Conservation (phyloP, 805 yeast species). For the Debaryomyces maramus region DNA sequence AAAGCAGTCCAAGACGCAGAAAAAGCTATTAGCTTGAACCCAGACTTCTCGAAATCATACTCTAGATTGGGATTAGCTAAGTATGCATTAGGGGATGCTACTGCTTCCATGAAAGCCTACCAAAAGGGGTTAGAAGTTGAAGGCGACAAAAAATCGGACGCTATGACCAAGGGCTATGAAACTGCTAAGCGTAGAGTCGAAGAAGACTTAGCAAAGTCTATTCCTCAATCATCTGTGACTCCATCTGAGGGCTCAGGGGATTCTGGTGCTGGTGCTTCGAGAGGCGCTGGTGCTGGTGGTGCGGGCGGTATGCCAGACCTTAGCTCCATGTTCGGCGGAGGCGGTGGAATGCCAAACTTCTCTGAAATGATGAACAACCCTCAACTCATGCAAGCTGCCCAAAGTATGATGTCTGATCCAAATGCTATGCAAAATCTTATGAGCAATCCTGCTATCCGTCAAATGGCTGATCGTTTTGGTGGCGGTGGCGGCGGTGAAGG, state of each 20-base stretch:
- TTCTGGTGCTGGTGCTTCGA: constrained; percentile 23
- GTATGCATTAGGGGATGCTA: constrained; percentile 90
- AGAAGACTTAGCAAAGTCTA: constrained; percentile 57
- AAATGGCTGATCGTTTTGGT: constrained; percentile 79
- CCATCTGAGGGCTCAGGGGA: constrained; percentile 23
- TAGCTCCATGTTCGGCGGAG: constrained; percentile 64
- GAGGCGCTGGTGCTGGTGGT: constrained; percentile 39
- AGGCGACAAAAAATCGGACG: constrained; percentile 80
- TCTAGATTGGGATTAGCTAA: constrained; percentile 93
- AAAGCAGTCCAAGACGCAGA: constrained; percentile 83
- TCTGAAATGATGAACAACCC: constrained; percentile 82
- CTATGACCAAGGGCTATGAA: constrained; percentile 91
- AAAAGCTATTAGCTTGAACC: constrained; percentile 73
- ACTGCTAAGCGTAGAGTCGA: constrained; percentile 88
- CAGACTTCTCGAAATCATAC: constrained; percentile 86
- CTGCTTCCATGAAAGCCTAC: constrained; percentile 88
- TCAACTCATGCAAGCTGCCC: constrained; percentile 87
- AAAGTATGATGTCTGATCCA: constrained; percentile 84
- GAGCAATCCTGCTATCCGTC: constrained; percentile 76
- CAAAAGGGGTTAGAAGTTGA: constrained; percentile 83
- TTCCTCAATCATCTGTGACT: constrained; percentile 33
- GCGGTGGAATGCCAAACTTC: constrained; percentile 72
- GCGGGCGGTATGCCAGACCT: constrained; percentile 73
- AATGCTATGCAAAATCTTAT: constrained; percentile 68
- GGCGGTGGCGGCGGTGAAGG: constrained; percentile 58